Conservation (phyloP, 1,139 yeast species). For the Suhomyces coccinellae region DNA sequence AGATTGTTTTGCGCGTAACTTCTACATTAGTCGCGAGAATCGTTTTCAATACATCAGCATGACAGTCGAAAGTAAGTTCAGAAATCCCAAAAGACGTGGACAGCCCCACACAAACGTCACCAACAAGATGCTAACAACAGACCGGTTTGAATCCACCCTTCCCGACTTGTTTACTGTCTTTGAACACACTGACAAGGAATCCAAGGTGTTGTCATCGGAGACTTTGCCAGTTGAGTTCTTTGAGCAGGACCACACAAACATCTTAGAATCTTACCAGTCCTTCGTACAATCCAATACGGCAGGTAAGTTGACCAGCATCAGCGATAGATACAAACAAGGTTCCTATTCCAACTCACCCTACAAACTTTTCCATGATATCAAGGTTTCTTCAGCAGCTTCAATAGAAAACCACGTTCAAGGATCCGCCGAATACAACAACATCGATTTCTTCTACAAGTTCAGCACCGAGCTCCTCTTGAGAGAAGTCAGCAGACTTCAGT, state of each 20-base stretch:
- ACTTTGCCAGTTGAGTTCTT: conserved; percentile 47
- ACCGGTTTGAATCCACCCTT: conserved; percentile 14
- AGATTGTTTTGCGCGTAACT: neutral
- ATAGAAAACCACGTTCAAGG: conserved; percentile 56
- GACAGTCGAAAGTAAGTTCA: conserved; percentile 1
- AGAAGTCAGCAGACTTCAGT: conserved; percentile 54
- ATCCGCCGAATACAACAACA: conserved; percentile 52
- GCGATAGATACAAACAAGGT: conserved; percentile 21
- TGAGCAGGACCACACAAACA: conserved; percentile 44
- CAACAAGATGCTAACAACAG: conserved; percentile 9
- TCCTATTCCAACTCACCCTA: conserved; percentile 48
- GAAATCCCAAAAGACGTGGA: neutral
- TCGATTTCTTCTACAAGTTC: conserved; percentile 71
- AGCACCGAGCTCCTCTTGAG: conserved; percentile 69
- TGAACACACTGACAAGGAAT: conserved; percentile 32
- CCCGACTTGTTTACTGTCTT: conserved; percentile 28
- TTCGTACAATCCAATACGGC: conserved; percentile 30
- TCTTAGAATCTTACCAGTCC: conserved; percentile 42
- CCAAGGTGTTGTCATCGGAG: conserved; percentile 34
- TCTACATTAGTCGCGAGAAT: neutral
- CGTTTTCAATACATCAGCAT: neutral
- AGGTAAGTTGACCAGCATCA: conserved; percentile 22
- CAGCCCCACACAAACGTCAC: neutral
- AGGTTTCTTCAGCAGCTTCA: conserved; percentile 55
- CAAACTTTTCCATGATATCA: conserved; percentile 70